Percentiles rank a stretch among this genome's conserved stretches.
Conservation (phyloP, 306 rosid species). For the Begonia peltatifolia region DNA sequence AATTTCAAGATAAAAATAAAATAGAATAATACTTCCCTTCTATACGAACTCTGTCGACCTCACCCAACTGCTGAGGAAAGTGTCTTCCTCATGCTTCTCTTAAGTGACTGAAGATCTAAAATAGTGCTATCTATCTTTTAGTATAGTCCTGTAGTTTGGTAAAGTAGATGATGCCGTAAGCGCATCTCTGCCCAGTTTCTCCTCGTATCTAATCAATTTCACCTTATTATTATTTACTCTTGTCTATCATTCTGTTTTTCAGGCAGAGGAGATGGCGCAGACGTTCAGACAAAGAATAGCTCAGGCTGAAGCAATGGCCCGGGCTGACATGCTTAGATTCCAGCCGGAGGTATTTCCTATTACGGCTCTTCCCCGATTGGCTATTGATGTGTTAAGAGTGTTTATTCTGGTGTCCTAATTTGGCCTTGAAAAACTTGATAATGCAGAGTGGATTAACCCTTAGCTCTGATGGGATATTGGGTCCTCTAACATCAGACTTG, state of each 20-base stretch:
- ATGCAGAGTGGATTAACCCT: conserved; percentile 79
- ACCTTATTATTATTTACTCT: too few species aligned
- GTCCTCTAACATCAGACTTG: conserved; percentile 58
- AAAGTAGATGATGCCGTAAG: too few species aligned
- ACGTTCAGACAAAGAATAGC: conserved; percentile 94
- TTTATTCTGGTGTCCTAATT: background rate
- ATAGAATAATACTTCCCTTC: too few species aligned
- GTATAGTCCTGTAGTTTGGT: too few species aligned
- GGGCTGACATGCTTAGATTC: conserved; percentile 84
- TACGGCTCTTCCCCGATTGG: background rate
- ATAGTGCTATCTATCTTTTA: too few species aligned
- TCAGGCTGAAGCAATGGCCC: conserved; percentile 99
- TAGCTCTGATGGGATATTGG: conserved; percentile 62
- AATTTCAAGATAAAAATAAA: too few species aligned
- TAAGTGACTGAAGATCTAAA: too few species aligned
- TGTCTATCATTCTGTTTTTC: background rate
- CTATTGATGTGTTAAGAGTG: background rate
- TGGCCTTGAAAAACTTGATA: background rate
- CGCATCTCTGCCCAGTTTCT: too few species aligned
- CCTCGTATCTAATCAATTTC: too few species aligned
- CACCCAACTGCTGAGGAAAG: too few species aligned
- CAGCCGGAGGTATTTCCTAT: conserved; percentile 64
- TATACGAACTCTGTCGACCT: too few species aligned
- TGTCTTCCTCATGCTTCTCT: too few species aligned
- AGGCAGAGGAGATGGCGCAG: conserved; percentile 99